Percentiles rank a stretch among this genome's conserved stretches.
Evolutionary conservation across 441 rosid genomes (phyloP).

Genomic region (Gossypium davidsonii): DNA sequence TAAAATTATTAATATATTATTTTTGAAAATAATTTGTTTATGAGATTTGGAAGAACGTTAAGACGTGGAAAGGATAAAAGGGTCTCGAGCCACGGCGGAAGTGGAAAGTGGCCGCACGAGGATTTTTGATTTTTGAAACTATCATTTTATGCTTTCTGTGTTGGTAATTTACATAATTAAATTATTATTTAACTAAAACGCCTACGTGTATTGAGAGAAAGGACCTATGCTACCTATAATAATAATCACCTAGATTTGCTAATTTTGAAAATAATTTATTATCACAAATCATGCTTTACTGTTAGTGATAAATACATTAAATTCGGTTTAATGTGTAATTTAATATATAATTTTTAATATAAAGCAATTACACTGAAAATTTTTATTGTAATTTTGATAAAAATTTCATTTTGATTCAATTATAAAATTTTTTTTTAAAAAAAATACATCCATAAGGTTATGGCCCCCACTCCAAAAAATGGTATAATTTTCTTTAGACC

Average conservation of each 20-base stretch:
- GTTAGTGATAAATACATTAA: no score
- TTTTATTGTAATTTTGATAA: no score
- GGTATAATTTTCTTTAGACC: no score
- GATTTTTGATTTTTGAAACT: background rate
- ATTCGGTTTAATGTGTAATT: no score
- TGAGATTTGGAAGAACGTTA: background rate
- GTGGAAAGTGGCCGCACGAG: slow-evolving; percentile 19
- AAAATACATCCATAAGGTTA: no score
- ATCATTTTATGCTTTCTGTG: background rate
- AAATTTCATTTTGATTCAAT: no score
- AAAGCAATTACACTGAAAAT: accelerated
- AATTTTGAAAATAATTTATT: background rate
- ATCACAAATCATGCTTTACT: no score
- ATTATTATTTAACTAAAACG: background rate
- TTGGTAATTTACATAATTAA: background rate
- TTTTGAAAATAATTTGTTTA: background rate
- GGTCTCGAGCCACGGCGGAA: slow-evolving; percentile 17
- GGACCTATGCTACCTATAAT: background rate
- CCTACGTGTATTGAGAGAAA: background rate
- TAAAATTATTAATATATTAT: no score
- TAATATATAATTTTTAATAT: no score
- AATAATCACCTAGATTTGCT: background rate
- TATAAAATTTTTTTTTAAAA: no score
- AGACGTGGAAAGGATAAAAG: slow-evolving; percentile 15
- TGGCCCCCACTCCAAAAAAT: no score